Percentiles rank a stretch among this genome's conserved stretches.
Evolutionary conservation across 2,329 filamentous ascomycete genomes (phyloP).

Genomic region (Grosmannia serpens): DNA sequence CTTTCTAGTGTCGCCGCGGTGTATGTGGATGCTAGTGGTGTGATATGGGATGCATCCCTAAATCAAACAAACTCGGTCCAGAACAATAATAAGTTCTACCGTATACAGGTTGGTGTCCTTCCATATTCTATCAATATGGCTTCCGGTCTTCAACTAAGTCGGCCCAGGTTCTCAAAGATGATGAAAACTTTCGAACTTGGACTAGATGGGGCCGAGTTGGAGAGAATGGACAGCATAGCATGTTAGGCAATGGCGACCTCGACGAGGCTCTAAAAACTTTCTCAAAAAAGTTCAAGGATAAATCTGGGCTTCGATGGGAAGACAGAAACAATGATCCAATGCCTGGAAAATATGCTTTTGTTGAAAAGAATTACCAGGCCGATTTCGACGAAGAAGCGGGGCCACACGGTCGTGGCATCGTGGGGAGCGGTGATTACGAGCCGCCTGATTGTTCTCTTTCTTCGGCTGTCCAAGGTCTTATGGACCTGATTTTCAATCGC

Average conservation of each 20-base stretch:
- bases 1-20: slow-evolving; percentile 34
- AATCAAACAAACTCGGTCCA: slow-evolving; percentile 62
- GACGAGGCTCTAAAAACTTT: slow-evolving; percentile 36
- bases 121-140: not conserved
- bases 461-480: slow-evolving; percentile 51
- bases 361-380: slow-evolving; percentile 65
- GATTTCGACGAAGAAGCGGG: slow-evolving; percentile 49
- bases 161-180: slow-evolving; percentile 27
- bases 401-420: slow-evolving; percentile 22
- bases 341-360: slow-evolving; percentile 63
- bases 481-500: slow-evolving; percentile 76
- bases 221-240: slow-evolving; percentile 38
- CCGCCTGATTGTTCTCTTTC: slow-evolving; percentile 45
- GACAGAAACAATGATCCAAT: slow-evolving; percentile 44
- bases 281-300: slow-evolving; percentile 50
- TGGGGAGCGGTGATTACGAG: slow-evolving; percentile 15
- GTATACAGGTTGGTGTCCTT: slow-evolving; percentile 49
- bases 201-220: slow-evolving; percentile 74
- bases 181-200: slow-evolving; percentile 47
- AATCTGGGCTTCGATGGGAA: slow-evolving; percentile 46
- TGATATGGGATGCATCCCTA: slow-evolving; percentile 68
- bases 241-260: slow-evolving; percentile 30
- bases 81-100: slow-evolving; percentile 81
- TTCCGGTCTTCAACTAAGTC: slow-evolving; percentile 1
- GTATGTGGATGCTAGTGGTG: slow-evolving; percentile 51